A percentile compares a stretch with the other conserved stretches of the same genome.
Conservation (phyloP, 345 rosid genomes). For the Ceriops decandra region DNA sequence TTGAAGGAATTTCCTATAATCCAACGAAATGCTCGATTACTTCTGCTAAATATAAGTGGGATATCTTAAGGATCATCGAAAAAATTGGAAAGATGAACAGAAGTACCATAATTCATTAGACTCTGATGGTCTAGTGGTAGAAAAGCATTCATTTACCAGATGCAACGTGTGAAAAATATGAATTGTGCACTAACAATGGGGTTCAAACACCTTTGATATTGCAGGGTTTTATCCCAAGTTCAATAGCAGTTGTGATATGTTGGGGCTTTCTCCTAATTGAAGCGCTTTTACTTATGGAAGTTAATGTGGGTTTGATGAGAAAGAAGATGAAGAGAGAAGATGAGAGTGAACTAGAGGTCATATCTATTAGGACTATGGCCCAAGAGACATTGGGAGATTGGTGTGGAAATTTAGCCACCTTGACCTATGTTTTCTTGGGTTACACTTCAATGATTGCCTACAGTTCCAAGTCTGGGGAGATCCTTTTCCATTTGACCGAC, state of each 20-base stretch:
- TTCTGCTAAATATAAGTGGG: too few species aligned
- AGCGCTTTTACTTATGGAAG: slow-evolving; percentile 54
- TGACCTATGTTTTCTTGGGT: slow-evolving; percentile 50
- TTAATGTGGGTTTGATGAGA: slow-evolving; percentile 39
- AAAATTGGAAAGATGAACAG: too few species aligned
- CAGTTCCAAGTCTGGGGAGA: slow-evolving; percentile 56
- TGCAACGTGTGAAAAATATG: too few species aligned
- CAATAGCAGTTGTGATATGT: slow-evolving; percentile 43
- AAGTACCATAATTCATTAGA: too few species aligned
- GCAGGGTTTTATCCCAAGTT: slow-evolving; percentile 63
- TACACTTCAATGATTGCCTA: slow-evolving; percentile 59
- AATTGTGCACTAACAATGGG: too few species aligned
- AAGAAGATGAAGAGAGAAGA: slow-evolving; percentile 30
- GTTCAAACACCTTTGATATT: neutral
- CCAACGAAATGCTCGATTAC: too few species aligned
- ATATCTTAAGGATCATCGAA: too few species aligned
- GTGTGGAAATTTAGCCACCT: slow-evolving; percentile 50
- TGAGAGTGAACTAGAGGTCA: slow-evolving; percentile 38
- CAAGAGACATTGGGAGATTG: slow-evolving; percentile 56
- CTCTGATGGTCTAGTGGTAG: too few species aligned
- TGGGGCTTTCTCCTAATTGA: slow-evolving; percentile 59
- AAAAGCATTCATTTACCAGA: too few species aligned
- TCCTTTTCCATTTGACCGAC: slow-evolving; percentile 46
- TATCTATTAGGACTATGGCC: slow-evolving; percentile 63
- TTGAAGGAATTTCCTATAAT: too few species aligned